A percentile compares a stretch with the other conserved stretches of the same genome.
phyloP scores from a whole-genome alignment of 2,329 filamentous ascomycete species.

The Penicillium glabrum region DNA sequence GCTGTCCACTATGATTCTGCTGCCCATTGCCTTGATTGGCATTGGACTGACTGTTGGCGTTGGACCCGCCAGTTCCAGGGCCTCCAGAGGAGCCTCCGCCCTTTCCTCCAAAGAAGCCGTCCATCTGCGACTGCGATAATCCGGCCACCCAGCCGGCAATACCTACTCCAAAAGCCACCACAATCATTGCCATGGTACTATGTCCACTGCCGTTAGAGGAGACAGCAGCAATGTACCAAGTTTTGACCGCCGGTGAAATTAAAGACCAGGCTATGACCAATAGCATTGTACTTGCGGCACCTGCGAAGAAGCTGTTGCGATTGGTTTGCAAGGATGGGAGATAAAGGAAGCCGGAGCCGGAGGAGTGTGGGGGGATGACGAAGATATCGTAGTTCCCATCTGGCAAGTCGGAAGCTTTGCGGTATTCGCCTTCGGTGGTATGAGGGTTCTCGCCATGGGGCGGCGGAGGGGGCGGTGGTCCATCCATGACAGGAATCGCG shows the following conservation, averaged over 20 bases:
- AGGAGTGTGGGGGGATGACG: slow-evolving; percentile 87
- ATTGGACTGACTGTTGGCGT: slow-evolving; percentile 22
- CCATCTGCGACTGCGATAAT: slow-evolving; percentile 56
- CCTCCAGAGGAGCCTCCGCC: slow-evolving; percentile 22
- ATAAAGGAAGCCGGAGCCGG: slow-evolving; percentile 87
- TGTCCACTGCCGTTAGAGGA: slow-evolving; percentile 46
- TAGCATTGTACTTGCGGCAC: slow-evolving; percentile 74
- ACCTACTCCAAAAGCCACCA: slow-evolving; percentile 72
- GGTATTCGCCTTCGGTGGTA: slow-evolving; percentile 55
- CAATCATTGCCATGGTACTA: slow-evolving; percentile 69
- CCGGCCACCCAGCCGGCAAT: slow-evolving; percentile 77
- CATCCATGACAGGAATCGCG: slow-evolving; percentile 31
- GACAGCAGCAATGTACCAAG: slow-evolving; percentile 71
- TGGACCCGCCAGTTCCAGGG: slow-evolving; percentile 13
- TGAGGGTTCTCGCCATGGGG: slow-evolving; percentile 80
- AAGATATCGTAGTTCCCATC: slow-evolving; percentile 96
- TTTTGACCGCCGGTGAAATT: slow-evolving; percentile 69
- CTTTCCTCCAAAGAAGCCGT: slow-evolving; percentile 29
- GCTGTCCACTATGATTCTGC: slow-evolving; percentile 27
- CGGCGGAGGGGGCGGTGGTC: slow-evolving; percentile 67
- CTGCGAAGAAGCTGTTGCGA: slow-evolving; percentile 86
- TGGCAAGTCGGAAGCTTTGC: slow-evolving; percentile 63
- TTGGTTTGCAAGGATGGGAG: slow-evolving; percentile 86
- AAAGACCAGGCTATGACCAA: slow-evolving; percentile 71
- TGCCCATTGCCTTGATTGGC: slow-evolving; percentile 26